A percentile compares a stretch with the other conserved stretches of the same genome.
Evolutionary conservation across 768 basidiomycete genomes (phyloP).

Genomic region (Boletus sp.): DNA sequence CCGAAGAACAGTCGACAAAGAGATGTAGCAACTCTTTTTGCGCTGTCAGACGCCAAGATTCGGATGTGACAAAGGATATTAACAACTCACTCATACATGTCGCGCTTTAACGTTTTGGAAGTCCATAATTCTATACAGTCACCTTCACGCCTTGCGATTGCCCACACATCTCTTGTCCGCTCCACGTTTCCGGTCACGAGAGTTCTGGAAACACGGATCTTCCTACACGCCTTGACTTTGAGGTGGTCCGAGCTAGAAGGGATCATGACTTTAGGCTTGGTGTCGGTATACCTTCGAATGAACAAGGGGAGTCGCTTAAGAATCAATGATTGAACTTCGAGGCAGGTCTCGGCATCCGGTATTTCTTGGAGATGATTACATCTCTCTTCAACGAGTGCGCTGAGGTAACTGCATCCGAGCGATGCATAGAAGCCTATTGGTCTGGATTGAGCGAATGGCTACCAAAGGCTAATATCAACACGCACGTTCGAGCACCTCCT

Average conservation of each 20-base stretch:
- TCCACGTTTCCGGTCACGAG: constrained; percentile 49
- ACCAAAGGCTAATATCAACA: neutral
- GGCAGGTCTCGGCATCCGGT: constrained; percentile 40
- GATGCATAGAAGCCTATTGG: constrained; percentile 62
- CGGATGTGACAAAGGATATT: neutral
- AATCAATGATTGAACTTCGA: constrained; percentile 56
- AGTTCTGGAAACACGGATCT: constrained; percentile 55
- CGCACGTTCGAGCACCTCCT: constrained; percentile 80
- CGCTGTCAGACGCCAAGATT: constrained; percentile 1
- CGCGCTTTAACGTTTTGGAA: constrained; percentile 63
- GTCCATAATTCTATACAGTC: constrained; percentile 68
- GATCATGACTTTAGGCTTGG: constrained; percentile 51
- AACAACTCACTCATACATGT: constrained; percentile 81
- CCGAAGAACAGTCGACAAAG: constrained; percentile 76
- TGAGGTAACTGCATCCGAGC: constrained; percentile 76
- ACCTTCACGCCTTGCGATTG: constrained; percentile 50
- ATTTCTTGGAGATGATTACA: constrained; percentile 56
- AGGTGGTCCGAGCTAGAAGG: constrained; percentile 57
- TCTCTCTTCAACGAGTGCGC: constrained; percentile 68
- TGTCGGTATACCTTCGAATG: constrained; percentile 76
- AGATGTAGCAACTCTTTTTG: constrained; percentile 68
- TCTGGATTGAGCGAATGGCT: neutral
- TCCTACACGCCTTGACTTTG: constrained; percentile 61
- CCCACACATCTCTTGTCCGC: constrained; percentile 62
- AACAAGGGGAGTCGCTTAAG: constrained; percentile 84